phyloP scores from a whole-genome alignment of 2,329 filamentous ascomycete species.

The Verticillium dahliae region DNA sequence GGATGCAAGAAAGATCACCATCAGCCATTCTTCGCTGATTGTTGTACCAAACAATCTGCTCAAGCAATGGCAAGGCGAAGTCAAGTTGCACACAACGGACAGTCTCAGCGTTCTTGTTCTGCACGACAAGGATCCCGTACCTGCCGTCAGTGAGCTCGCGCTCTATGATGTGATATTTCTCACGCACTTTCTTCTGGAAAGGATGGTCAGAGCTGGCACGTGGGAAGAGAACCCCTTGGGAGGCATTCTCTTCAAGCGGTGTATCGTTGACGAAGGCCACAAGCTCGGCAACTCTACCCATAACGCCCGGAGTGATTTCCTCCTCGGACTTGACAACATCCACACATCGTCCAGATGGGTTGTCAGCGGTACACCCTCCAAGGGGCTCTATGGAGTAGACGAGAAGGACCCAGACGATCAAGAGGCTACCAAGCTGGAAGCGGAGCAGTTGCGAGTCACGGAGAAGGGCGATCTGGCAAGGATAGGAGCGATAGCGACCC shows the following conservation, averaged over 20 bases:
- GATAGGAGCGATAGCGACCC: slow-evolving; percentile 56
- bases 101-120: slow-evolving; percentile 59
- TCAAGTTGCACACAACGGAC: slow-evolving; percentile 64
- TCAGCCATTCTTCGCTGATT: slow-evolving; percentile 67
- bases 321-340: slow-evolving; percentile 45
- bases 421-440: slow-evolving; percentile 13
- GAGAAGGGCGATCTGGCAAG: slow-evolving; percentile 61
- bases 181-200: slow-evolving; percentile 66
- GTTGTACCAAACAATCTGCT: slow-evolving; percentile 80
- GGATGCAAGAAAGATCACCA: slow-evolving; percentile 18
- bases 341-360: slow-evolving; percentile 74
- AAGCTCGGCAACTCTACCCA: slow-evolving; percentile 62
- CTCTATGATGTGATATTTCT: slow-evolving; percentile 73
- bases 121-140: neutral
- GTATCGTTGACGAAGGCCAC: slow-evolving; percentile 91
- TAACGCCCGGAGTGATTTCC: slow-evolving; percentile 48
- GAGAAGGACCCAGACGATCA: neutral
- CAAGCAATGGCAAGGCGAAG: slow-evolving; percentile 77
- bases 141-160: slow-evolving; percentile 43
- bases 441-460: slow-evolving; percentile 31
- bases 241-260: slow-evolving; percentile 73
- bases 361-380: slow-evolving; percentile 83
- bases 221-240: slow-evolving; percentile 53
- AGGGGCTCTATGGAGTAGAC: slow-evolving; percentile 67
- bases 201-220: slow-evolving; percentile 31